phyloP scores from a whole-genome alignment of 768 basidiomycete genomes.

The Termitomyces sp. region DNA sequence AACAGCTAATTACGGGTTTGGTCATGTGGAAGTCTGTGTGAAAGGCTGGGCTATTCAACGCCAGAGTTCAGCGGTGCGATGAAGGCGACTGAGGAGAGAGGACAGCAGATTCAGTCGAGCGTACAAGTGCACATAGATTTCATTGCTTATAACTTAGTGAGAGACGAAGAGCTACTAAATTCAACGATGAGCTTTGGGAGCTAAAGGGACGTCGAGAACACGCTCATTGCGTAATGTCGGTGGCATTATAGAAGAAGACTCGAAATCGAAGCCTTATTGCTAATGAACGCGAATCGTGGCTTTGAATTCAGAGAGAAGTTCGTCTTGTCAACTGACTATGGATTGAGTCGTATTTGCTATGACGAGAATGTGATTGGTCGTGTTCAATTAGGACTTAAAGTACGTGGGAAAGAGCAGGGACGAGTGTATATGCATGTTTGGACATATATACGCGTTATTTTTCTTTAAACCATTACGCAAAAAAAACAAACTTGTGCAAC shows the following conservation, averaged over 20 bases:
- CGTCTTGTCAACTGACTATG: background rate
- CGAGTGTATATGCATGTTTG: conserved; percentile 10
- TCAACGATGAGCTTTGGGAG: background rate
- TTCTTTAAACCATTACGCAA: background rate
- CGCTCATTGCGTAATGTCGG: no score
- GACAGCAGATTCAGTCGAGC: background rate
- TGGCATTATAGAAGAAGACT: background rate
- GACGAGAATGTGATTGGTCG: background rate
- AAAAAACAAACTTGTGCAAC: no score
- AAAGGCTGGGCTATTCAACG: background rate
- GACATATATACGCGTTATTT: conserved; percentile 23
- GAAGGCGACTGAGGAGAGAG: background rate
- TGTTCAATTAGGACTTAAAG: no score
- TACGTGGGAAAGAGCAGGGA: no score
- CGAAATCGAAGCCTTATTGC: background rate
- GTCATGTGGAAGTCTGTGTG: background rate
- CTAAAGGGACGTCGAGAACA: background rate
- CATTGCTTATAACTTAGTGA: background rate
- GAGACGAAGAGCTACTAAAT: background rate
- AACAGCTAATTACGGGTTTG: background rate
- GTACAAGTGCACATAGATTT: background rate
- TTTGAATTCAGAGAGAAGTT: background rate
- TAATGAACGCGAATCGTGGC: background rate
- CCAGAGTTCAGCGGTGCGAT: background rate
- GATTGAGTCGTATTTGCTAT: background rate